Conservation (phyloP, 306 rosid species). For the Leucaena leucocephala region DNA sequence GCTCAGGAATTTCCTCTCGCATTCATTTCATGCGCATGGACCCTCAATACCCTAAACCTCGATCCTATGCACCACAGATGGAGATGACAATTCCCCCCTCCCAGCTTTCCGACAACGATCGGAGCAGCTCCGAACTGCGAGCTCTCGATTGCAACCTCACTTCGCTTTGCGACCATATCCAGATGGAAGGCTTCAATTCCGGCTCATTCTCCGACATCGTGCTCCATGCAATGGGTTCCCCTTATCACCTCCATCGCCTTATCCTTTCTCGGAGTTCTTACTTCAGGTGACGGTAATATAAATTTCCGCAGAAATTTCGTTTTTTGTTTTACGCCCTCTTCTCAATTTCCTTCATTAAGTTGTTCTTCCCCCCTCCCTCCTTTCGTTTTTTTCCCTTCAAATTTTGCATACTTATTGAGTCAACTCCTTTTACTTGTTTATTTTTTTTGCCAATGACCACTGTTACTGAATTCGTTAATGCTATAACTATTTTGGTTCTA, state of each 20-base stretch:
- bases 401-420: neutral
- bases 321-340: neutral
- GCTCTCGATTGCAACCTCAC: slow-evolving; percentile 92
- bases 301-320: neutral
- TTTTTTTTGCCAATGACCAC: neutral
- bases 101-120: slow-evolving; percentile 73
- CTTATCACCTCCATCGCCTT: slow-evolving; percentile 93
- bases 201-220: slow-evolving; percentile 85
- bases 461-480: neutral
- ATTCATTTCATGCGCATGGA: slow-evolving; percentile 39
- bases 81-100: slow-evolving; percentile 68
- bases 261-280: slow-evolving; percentile 97
- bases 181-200: slow-evolving; percentile 87
- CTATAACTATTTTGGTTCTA: neutral
- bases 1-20: neutral
- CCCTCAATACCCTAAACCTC: slow-evolving; percentile 42
- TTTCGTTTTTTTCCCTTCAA: neutral
- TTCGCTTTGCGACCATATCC: slow-evolving; percentile 93
- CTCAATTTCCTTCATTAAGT: neutral
- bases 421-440: neutral
- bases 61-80: slow-evolving; percentile 55
- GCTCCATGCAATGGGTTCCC: slow-evolving; percentile 82
- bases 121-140: slow-evolving; percentile 64
- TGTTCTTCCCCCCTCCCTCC: no score
- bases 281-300: slow-evolving; percentile 61